phyloP scores from a whole-genome alignment of 2,329 filamentous ascomycete species.

The Stemphylium vesicarium region DNA sequence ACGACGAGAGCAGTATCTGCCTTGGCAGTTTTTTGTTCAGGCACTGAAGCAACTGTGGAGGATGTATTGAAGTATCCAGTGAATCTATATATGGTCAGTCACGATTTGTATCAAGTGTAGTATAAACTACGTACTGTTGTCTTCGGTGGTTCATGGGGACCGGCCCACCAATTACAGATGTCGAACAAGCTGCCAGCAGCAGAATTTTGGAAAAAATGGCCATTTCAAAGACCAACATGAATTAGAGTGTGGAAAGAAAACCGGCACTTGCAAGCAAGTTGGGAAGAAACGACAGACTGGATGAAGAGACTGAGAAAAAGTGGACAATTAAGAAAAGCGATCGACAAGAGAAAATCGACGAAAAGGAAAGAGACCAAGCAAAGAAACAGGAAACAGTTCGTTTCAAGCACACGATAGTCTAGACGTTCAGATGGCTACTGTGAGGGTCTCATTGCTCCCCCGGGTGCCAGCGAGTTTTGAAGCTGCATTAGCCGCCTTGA shows the following conservation, averaged over 20 bases:
- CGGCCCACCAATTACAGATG: conserved; percentile 40
- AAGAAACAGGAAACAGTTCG: conserved; percentile 29
- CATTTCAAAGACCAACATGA: conserved; percentile 31
- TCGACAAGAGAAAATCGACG: conserved; percentile 32
- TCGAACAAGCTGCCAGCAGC: conserved; percentile 49
- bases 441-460: conserved; percentile 31
- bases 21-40: conserved; percentile 21
- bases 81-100: conserved; percentile 30
- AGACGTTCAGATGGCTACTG: conserved; percentile 32
- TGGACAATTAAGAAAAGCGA: conserved; percentile 42
- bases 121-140: conserved; percentile 33
- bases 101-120: neutral
- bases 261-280: conserved; percentile 10
- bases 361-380: conserved; percentile 29
- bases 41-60: conserved; percentile 8
- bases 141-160: conserved; percentile 38
- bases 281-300: conserved; percentile 20
- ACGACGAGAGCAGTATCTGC: conserved; percentile 44
- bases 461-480: conserved; percentile 45
- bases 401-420: conserved; percentile 36
- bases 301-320: conserved; percentile 27
- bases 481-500: conserved; percentile 47
- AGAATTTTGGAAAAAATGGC: conserved; percentile 28
- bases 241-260: conserved; percentile 29
- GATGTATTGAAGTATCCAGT: conserved; percentile 36